Conservation (phyloP, 2,329 filamentous ascomycete genomes). For the Ceratocystis harringtonii region DNA sequence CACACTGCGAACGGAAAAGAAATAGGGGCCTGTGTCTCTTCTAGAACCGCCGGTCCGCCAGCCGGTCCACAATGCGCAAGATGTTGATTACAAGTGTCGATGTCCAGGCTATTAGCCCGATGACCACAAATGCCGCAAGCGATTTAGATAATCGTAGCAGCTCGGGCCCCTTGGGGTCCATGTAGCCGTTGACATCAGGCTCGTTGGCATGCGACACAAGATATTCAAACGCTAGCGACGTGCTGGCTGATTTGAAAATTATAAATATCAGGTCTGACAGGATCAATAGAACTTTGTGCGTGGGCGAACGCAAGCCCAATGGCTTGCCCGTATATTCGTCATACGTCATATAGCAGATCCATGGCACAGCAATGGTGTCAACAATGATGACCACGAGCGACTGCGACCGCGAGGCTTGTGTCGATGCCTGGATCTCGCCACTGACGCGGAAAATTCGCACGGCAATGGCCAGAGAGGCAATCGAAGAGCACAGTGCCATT, state of each 20-base stretch:
- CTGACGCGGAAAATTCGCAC: conserved; percentile 52
- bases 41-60: conserved; percentile 30
- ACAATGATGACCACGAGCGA: conserved; percentile 80
- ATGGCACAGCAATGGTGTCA: conserved; percentile 75
- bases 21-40: not conserved
- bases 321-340: conserved; percentile 95
- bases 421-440: conserved; percentile 23
- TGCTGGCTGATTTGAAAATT: conserved; percentile 88
- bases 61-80: conserved; percentile 49
- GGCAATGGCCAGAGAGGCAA: conserved; percentile 65
- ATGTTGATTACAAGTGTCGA: conserved; percentile 79
- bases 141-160: conserved; percentile 37
- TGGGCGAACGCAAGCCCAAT: conserved; percentile 67
- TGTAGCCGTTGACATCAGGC: conserved; percentile 11
- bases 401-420: conserved; percentile 49
- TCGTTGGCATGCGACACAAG: conserved; percentile 47
- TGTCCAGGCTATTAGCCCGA: conserved; percentile 79
- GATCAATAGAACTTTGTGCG: conserved; percentile 76
- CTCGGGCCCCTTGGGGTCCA: conserved; percentile 11
- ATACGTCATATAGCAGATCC: conserved; percentile 84
- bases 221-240: conserved; percentile 76
- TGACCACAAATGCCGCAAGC: conserved; percentile 61
- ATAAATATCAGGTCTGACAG: conserved; percentile 92
- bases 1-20: not conserved
- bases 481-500: conserved; percentile 67